These are phyloP conservation scores for Phyllosticta citrichinensis DNA, from an alignment of 2,329 filamentous ascomycete species.

Conservation along the genomic window DNA sequence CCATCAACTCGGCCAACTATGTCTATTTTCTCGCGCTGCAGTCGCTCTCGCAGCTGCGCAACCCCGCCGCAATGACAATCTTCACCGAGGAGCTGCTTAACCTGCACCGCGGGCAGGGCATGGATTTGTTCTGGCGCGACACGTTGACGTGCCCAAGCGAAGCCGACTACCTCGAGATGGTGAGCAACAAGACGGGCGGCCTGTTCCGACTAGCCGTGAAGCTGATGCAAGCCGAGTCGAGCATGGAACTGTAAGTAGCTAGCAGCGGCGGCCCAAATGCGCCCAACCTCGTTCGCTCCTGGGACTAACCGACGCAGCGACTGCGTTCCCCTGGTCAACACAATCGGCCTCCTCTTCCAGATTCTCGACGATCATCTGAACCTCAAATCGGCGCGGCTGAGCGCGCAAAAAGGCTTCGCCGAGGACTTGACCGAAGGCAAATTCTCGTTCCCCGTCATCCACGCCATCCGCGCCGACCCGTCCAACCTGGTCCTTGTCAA, in stretches of 20 bases:
- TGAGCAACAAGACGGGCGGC: conserved; percentile 81
- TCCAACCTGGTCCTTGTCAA: conserved; percentile 73
- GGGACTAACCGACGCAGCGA: conserved; percentile 35
- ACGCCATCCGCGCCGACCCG: conserved; percentile 72
- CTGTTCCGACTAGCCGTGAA: conserved; percentile 77
- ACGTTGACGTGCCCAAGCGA: conserved; percentile 74
- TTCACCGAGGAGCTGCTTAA: conserved; percentile 78
- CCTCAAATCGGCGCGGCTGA: conserved; percentile 39
- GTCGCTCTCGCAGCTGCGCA: conserved; percentile 61
- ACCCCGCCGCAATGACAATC: conserved; percentile 54
- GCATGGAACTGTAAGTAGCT: conserved; percentile 31
- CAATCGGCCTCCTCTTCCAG: conserved; percentile 79
- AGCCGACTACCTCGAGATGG: conserved; percentile 91
- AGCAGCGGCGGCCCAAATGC: conserved; percentile 9
- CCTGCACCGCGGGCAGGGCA: conserved; percentile 77
- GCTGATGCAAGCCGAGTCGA: conserved; percentile 71
- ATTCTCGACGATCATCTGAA: conserved; percentile 94
- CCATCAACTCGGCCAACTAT: conserved; percentile 86
- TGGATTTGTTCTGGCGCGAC: conserved; percentile 87
- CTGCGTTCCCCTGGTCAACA: conserved; percentile 75
- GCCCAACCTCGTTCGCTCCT: background rate
- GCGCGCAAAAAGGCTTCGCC: conserved; percentile 76
- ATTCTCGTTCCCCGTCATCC: conserved; percentile 92
- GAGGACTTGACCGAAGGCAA: conserved; percentile 96
- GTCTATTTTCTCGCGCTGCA: conserved; percentile 73